Evolutionary conservation across 768 basidiomycete genomes (phyloP).

Genomic region (Cyathus striatus): DNA sequence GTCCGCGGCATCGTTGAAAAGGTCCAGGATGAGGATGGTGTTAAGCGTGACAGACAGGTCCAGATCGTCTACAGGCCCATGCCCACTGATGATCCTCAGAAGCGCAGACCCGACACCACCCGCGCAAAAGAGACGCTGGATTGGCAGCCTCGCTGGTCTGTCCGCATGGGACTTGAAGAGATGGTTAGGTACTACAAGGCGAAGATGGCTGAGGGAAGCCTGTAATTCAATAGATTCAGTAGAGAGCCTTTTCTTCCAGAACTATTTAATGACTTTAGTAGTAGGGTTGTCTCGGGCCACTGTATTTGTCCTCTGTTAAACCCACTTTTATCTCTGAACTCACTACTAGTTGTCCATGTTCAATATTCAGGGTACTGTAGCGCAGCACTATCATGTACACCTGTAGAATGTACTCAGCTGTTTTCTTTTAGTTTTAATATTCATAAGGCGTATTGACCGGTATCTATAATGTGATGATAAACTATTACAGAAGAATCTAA

Average conservation of each 20-base stretch:
- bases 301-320: too few species aligned
- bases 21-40: conserved; percentile 82
- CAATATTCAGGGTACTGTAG: too few species aligned
- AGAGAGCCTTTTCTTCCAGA: neutral
- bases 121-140: conserved; percentile 77
- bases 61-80: conserved; percentile 76
- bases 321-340: too few species aligned
- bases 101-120: conserved; percentile 88
- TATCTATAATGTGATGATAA: too few species aligned
- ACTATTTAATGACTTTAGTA: neutral
- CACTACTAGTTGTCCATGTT: too few species aligned
- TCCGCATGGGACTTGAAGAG: conserved; percentile 90
- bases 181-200: conserved; percentile 93
- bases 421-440: too few species aligned
- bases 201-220: conserved; percentile 80
- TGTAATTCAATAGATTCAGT: conserved; percentile 30
- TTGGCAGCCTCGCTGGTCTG: conserved; percentile 94
- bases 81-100: conserved; percentile 92
- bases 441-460: too few species aligned
- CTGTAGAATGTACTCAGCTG: too few species aligned
- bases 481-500: too few species aligned
- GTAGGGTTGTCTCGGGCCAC: neutral
- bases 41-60: conserved; percentile 42
- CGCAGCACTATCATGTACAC: too few species aligned
- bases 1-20: conserved; percentile 91